Evolutionary conservation across 352 stramenopile species (phyloP).

Genomic region (Pythium folliculosum): DNA sequence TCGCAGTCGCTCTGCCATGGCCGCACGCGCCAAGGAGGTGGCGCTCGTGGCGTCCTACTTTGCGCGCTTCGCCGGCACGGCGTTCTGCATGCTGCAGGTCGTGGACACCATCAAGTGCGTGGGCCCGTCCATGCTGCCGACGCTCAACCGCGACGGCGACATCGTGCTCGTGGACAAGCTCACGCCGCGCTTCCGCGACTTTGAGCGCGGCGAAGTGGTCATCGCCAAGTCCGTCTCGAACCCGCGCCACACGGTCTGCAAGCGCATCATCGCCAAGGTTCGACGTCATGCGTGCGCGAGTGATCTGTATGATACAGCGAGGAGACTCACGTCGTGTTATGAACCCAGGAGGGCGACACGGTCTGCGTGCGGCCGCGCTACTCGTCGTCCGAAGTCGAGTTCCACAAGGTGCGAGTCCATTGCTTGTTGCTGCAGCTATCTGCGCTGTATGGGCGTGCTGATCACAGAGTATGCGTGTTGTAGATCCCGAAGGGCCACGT

Average conservation of each 20-base stretch:
- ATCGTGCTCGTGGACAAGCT: slow-evolving; percentile 91
- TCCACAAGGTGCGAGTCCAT: slow-evolving; percentile 51
- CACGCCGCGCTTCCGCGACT: slow-evolving; percentile 57
- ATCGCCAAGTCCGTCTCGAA: slow-evolving; percentile 89
- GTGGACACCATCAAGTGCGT: slow-evolving; percentile 87
- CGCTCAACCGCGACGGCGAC: slow-evolving; percentile 87
- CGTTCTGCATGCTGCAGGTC: slow-evolving; percentile 70
- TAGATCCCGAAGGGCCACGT: slow-evolving; percentile 91
- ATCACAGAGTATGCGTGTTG: background rate
- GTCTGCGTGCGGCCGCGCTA: slow-evolving; percentile 72
- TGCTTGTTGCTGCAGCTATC: background rate
- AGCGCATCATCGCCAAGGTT: slow-evolving; percentile 83
- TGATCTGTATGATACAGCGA: background rate
- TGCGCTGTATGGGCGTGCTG: background rate
- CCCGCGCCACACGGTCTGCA: slow-evolving; percentile 85
- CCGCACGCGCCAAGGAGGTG: slow-evolving; percentile 33
- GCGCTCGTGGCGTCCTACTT: slow-evolving; percentile 63
- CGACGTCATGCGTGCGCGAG: background rate
- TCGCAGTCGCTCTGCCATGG: background rate
- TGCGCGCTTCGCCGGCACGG: slow-evolving; percentile 69
- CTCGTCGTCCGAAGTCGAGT: slow-evolving; percentile 73
- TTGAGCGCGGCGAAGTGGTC: slow-evolving; percentile 84
- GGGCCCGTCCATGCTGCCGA: slow-evolving; percentile 90
- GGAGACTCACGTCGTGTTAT: background rate
- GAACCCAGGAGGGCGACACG: slow-evolving; percentile 62